These are phyloP conservation scores for Quillaja saponaria DNA, from an alignment of 306 rosid species.

Conservation along the genomic window DNA sequence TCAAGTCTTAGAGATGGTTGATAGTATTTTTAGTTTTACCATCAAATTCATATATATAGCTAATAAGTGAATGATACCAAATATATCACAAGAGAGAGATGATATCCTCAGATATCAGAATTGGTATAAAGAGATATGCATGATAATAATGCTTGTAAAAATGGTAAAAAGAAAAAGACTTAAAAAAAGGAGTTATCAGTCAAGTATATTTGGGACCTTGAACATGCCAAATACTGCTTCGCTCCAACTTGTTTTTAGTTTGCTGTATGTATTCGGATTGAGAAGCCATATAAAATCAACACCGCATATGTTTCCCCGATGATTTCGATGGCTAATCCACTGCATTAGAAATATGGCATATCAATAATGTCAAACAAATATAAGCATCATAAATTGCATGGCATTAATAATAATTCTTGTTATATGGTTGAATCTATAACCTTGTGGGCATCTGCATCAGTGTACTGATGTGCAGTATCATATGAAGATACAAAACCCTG, in stretches of 20 bases:
- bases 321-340: slow-evolving; percentile 99
- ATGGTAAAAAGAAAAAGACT: slow-evolving; percentile 11
- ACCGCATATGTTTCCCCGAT: slow-evolving; percentile 92
- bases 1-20: no score
- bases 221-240: slow-evolving; percentile 83
- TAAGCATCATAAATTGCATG: slow-evolving; percentile 14
- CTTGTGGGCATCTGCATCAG: slow-evolving; percentile 92
- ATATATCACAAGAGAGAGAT: neutral
- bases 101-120: neutral
- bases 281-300: slow-evolving; percentile 96
- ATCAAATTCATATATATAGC: neutral
- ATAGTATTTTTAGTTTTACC: neutral
- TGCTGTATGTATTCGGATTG: slow-evolving; percentile 71
- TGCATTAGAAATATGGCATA: slow-evolving; percentile 34
- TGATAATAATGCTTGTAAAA: slow-evolving; percentile 8
- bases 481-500: slow-evolving; percentile 93
- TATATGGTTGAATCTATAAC: slow-evolving; percentile 38
- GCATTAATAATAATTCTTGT: neutral
- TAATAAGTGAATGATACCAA: slow-evolving; percentile 1
- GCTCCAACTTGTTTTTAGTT: slow-evolving; percentile 75
- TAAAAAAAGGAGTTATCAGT: neutral
- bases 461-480: slow-evolving; percentile 88
- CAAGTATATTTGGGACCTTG: slow-evolving; percentile 48
- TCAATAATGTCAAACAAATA: slow-evolving; percentile 15
- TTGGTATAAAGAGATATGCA: neutral